Evolutionary conservation across 805 yeast species (phyloP), one percentile per base, ranked within the genome.

Genomic region (Ogataea philodendri): DNA sequence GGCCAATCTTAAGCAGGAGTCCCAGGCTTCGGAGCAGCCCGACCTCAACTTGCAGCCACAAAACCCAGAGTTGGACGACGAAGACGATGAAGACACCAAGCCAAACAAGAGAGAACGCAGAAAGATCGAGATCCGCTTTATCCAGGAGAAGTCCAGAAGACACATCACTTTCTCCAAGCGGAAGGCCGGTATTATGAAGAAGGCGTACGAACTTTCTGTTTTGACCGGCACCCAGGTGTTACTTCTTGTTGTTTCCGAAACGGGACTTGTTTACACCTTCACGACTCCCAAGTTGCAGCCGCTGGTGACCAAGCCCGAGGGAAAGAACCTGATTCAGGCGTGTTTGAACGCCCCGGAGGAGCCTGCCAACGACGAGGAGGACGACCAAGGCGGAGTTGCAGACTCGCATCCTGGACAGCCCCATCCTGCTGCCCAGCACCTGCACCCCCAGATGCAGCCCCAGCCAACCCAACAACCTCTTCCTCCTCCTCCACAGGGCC

Each of bases 271-370:
- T 37, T 93, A 93, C 65, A 93, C 98, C 14, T 93, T 93, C 63
- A 90, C 97, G 39, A 93, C 98, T n/a, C 98, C 98, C 41, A 93
- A 93, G 65, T 78, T 93, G 58, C 97, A 93, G 66, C 98, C 98
- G 7, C 75, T 93, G 52, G 98, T 93, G 35, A 93, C 97, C 26
- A 89, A 90, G 65, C 83, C 94, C 34, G 98, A 93, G 67, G 98
- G 98, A 50, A 89, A 93, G 63, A 89, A 89, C 63, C 75, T 90
- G 55, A 90, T 90, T 55, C 97, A 93, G 68, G 95, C 96, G 9
- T 93, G 98, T 61, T 70, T 90, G 56, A 88, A 90, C 62, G 97
- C 97, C 7, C 96, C 96, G n/a, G 95, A 87, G 55, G 90, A 83
- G 45, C 78, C 78, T 8, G 66, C 74, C 14, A 46, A 48, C 22